These are phyloP conservation scores for Lactifluus piperatus DNA, from an alignment of 768 basidiomycete species.

Conservation along the genomic window DNA sequence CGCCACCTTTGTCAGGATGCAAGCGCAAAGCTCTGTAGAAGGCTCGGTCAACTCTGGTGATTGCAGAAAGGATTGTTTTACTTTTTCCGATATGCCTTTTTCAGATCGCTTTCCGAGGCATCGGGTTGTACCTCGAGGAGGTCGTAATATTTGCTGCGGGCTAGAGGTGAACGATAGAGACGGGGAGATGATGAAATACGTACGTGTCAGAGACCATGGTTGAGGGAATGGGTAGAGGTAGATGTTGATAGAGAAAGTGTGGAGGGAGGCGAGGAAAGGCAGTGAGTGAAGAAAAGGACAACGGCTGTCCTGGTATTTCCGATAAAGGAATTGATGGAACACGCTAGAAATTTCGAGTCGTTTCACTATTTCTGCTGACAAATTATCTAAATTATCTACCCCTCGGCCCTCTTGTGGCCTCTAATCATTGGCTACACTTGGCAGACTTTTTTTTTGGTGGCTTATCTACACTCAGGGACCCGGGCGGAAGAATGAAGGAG, in stretches of 20 bases:
- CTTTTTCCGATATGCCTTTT: constrained; percentile 96
- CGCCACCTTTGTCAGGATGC: constrained; percentile 93
- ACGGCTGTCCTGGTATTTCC: constrained; percentile 6
- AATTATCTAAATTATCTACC: no score
- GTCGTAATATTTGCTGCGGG: constrained; percentile 78
- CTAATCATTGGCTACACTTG: no score
- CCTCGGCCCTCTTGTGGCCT: neutral
- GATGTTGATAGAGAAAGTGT: constrained; percentile 11
- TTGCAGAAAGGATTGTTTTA: constrained; percentile 26
- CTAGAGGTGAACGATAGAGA: constrained; percentile 1
- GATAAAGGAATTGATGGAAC: constrained; percentile 32
- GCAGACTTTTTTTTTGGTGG: no score
- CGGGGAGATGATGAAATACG: constrained; percentile 19
- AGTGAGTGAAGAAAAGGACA: no score
- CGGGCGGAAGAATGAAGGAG: no score
- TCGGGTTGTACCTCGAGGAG: constrained; percentile 76
- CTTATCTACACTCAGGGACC: no score
- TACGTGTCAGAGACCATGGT: constrained; percentile 69
- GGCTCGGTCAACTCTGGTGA: neutral
- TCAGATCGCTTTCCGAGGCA: constrained; percentile 78
- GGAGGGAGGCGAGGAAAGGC: constrained; percentile 4
- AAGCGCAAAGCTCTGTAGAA: constrained; percentile 62
- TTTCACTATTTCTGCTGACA: constrained; percentile 18
- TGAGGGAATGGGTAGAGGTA: constrained; percentile 7
- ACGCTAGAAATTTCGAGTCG: constrained; percentile 29